These are phyloP conservation scores for Erodium texanum DNA, from an alignment of 441 rosid genomes.

Conservation along the genomic window DNA sequence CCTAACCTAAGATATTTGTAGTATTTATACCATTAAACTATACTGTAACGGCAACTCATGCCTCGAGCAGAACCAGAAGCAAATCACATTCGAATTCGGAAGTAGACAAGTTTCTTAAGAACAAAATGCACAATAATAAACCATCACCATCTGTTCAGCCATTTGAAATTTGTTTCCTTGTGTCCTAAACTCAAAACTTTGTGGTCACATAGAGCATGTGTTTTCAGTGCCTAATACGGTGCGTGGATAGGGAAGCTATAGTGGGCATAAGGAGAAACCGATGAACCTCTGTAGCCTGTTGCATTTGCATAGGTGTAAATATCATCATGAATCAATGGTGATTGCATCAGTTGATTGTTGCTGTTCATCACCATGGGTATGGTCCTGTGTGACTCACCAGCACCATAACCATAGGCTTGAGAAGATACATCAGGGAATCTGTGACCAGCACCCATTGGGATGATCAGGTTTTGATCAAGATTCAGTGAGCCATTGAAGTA, in stretches of 20 bases:
- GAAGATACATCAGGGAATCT: too few species aligned
- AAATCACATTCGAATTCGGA: not conserved
- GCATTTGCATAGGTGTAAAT: not conserved
- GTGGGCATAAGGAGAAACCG: not conserved
- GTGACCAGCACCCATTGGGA: not conserved
- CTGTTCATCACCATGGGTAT: not conserved
- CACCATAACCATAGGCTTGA: not conserved
- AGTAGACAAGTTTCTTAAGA: not conserved
- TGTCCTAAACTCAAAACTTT: too few species aligned
- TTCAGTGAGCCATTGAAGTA: not conserved
- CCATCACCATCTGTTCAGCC: not conserved
- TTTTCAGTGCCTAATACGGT: not conserved
- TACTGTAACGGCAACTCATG: too few species aligned
- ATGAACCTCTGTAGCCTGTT: not conserved
- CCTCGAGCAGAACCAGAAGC: not conserved
- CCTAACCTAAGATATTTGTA: too few species aligned
- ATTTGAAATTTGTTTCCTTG: too few species aligned
- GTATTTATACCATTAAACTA: too few species aligned
- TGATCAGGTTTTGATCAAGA: not conserved
- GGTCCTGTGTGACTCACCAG: not conserved
- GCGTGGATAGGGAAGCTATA: not conserved
- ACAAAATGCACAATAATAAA: not conserved
- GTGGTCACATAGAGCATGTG: not conserved
- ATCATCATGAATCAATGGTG: not conserved
- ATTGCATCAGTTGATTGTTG: not conserved